Evolutionary conservation across 495 filamentous ascomycete genomes (phyloP).

Genomic region (Lophiotrema nucula): DNA sequence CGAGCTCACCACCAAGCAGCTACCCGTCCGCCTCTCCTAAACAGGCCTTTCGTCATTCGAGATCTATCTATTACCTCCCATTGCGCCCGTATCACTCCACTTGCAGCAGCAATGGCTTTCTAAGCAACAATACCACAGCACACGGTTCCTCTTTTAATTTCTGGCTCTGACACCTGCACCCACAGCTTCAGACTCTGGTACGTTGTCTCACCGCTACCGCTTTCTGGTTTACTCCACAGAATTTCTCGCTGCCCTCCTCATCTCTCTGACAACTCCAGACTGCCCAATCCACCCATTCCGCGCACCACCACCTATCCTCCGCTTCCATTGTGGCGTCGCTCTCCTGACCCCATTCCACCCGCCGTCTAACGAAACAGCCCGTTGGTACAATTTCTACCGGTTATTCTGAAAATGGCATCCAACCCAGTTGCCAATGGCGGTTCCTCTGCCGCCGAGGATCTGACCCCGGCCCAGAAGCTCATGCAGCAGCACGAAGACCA

Average conservation of each 20-base stretch:
- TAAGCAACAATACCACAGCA: background rate
- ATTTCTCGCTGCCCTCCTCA: no score
- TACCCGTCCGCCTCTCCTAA: no score
- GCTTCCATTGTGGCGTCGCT: conserved; percentile 8
- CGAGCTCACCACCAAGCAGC: no score
- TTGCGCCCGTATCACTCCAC: no score
- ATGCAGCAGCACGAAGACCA: conserved; percentile 76
- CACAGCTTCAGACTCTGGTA: background rate
- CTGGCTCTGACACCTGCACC: background rate
- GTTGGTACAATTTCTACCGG: conserved; percentile 26
- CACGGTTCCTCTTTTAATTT: background rate
- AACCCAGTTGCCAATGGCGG: conserved; percentile 41
- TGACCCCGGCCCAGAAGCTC: conserved; percentile 68
- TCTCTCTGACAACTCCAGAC: background rate
- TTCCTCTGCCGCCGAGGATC: conserved; percentile 24
- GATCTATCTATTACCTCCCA: no score
- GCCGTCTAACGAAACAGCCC: conserved; percentile 18
- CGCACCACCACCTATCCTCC: background rate
- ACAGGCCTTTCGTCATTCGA: no score
- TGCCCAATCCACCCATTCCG: background rate
- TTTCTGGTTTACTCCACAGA: no score
- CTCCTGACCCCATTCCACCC: conserved; percentile 1
- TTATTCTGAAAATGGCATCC: conserved; percentile 47
- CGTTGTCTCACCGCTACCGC: background rate
- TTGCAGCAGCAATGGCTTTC: background rate